These are phyloP conservation scores for Nissolia schottii DNA, from an alignment of 306 rosid species.

Conservation along the genomic window DNA sequence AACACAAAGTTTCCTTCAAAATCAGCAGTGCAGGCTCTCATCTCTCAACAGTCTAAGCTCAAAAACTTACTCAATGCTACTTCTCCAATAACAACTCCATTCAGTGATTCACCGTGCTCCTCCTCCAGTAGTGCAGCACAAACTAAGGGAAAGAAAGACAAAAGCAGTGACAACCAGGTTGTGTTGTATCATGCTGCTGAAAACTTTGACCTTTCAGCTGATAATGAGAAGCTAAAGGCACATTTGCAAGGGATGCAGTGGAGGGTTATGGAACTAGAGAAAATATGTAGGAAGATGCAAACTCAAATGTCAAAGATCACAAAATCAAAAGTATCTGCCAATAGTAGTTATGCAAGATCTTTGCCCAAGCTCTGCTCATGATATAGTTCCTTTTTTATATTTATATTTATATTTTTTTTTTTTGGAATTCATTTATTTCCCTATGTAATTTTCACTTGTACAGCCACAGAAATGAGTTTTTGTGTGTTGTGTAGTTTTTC, in stretches of 20 bases:
- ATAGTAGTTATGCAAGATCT: constrained; percentile 53
- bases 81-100: constrained; percentile 32
- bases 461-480: constrained; percentile 38
- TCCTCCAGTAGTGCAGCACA: constrained; percentile 24
- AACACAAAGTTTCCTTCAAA: constrained; percentile 67
- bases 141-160: constrained; percentile 42
- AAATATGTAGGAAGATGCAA: constrained; percentile 75
- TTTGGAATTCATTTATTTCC: neutral
- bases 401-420: neutral
- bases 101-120: constrained; percentile 34
- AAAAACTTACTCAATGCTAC: constrained; percentile 47
- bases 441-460: constrained; percentile 39
- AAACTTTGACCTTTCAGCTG: constrained; percentile 46
- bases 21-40: constrained; percentile 54
- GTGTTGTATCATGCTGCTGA: constrained; percentile 56
- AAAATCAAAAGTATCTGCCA: constrained; percentile 58
- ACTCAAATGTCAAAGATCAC: constrained; percentile 65
- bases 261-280: constrained; percentile 88
- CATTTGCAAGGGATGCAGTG: constrained; percentile 92
- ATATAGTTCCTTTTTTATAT: too few relatives aligned
- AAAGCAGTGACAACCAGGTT: constrained; percentile 47
- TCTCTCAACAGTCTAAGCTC: constrained; percentile 66
- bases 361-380: constrained; percentile 88
- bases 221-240: constrained; percentile 54
- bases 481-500: constrained; percentile 20